phyloP scores from a whole-genome alignment of 75 land plant species.

The Pinus taeda region DNA sequence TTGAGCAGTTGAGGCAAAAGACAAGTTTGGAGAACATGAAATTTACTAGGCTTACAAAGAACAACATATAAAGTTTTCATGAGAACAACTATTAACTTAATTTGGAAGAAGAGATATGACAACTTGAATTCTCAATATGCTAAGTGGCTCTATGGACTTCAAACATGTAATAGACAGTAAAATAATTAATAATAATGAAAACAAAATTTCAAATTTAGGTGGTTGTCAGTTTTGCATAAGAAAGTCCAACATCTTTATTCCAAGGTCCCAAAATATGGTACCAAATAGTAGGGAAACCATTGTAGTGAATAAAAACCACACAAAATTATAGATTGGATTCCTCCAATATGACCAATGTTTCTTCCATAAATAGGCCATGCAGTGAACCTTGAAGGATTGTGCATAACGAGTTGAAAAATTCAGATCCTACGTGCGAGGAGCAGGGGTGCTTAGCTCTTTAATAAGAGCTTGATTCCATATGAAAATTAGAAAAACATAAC shows the following conservation, averaged over 20 bases:
- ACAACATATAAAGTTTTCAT: too few relatives aligned
- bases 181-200: background rate
- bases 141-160: background rate
- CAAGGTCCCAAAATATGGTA: slow-evolving; percentile 77
- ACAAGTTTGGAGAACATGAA: too few relatives aligned
- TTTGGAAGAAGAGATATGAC: too few relatives aligned
- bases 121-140: slow-evolving; percentile 21
- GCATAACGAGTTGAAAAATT: slow-evolving; percentile 30
- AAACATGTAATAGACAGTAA: slow-evolving; percentile 22
- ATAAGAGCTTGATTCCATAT: slow-evolving; percentile 73
- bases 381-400: too few relatives aligned
- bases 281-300: slow-evolving; percentile 68
- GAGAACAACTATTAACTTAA: too few relatives aligned
- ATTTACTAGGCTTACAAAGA: too few relatives aligned
- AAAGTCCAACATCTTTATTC: slow-evolving; percentile 18
- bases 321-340: slow-evolving; percentile 35
- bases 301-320: slow-evolving; percentile 66
- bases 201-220: background rate
- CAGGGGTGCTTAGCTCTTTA: too few relatives aligned
- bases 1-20: too few relatives aligned
- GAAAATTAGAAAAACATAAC: slow-evolving; percentile 23
- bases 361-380: too few relatives aligned
- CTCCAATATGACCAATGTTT: too few relatives aligned
- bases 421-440: slow-evolving; percentile 31
- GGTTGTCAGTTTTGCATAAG: background rate